Evolutionary conservation across 129 eudicot genomes (phyloP).

Genomic region (Ambrosia trifida): DNA sequence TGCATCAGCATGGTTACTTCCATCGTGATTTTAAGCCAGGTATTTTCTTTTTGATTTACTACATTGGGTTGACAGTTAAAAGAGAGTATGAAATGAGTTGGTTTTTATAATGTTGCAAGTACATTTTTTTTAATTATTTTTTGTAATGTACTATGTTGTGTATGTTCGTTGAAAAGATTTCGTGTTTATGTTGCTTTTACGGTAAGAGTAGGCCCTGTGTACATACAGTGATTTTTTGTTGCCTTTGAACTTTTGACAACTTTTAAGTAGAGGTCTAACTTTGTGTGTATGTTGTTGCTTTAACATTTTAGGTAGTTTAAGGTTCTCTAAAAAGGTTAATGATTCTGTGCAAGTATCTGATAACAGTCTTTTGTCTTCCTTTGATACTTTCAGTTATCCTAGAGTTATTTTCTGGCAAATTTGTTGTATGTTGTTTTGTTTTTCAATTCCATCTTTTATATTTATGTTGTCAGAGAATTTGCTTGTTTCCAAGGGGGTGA

Average conservation of each 20-base stretch:
- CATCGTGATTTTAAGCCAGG: slow-evolving; percentile 98
- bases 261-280: background rate
- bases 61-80: background rate
- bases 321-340: background rate
- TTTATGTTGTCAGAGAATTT: slow-evolving; percentile 60
- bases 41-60: slow-evolving; percentile 16
- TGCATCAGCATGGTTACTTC: slow-evolving; percentile 85
- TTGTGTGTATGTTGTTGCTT: slow-evolving; percentile 1
- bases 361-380: background rate
- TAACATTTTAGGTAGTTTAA: background rate
- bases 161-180: background rate
- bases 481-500: slow-evolving; percentile 67
- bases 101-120: background rate
- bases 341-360: no score
- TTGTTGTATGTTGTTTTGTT: background rate
- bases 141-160: slow-evolving; percentile 9
- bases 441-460: background rate
- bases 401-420: background rate
- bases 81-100: slow-evolving; percentile 9
- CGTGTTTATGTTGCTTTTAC: background rate
- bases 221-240: background rate
- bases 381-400: background rate
- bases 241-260: background rate
- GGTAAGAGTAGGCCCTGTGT: background rate
- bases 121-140: background rate